Evolutionary conservation across 768 basidiomycete genomes (phyloP).

Genomic region (Harrya chromipes): DNA sequence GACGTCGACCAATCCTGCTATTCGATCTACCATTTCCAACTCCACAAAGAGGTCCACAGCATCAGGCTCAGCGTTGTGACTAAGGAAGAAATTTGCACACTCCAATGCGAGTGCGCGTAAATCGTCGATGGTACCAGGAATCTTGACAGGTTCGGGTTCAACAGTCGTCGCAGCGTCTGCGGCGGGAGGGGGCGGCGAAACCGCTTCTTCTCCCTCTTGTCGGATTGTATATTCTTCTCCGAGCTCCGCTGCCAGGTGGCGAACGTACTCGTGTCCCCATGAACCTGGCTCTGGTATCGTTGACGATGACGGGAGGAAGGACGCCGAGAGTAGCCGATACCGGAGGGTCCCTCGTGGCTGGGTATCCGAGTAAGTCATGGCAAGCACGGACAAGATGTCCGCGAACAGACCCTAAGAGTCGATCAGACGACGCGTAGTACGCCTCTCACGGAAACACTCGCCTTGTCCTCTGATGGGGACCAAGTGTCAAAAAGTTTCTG

Average conservation of each 20-base stretch:
- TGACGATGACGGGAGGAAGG: constrained; percentile 60
- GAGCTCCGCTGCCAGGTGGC: constrained; percentile 93
- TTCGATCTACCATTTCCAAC: constrained; percentile 81
- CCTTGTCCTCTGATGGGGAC: constrained; percentile 73
- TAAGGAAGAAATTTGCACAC: constrained; percentile 85
- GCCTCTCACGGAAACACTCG: background rate
- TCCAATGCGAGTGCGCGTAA: constrained; percentile 74
- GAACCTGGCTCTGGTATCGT: constrained; percentile 85
- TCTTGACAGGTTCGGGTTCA: constrained; percentile 31
- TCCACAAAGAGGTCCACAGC: constrained; percentile 95
- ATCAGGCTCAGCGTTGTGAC: constrained; percentile 97
- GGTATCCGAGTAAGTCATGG: constrained; percentile 99
- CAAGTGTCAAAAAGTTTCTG: constrained; percentile 83
- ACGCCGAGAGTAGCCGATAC: constrained; percentile 83
- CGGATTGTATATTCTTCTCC: constrained; percentile 85
- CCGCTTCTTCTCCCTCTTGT: constrained; percentile 48
- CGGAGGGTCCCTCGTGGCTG: constrained; percentile 93
- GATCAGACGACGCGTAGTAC: background rate
- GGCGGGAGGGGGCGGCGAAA: constrained; percentile 16
- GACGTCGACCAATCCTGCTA: constrained; percentile 75
- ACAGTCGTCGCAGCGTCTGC: constrained; percentile 29
- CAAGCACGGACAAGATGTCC: constrained; percentile 95
- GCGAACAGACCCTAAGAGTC: constrained; percentile 79
- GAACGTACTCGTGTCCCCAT: constrained; percentile 99
- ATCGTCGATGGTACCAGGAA: constrained; percentile 63